Evolutionary conservation across 2,329 filamentous ascomycete genomes (phyloP).

Genomic region (Talaromyces islandicus): DNA sequence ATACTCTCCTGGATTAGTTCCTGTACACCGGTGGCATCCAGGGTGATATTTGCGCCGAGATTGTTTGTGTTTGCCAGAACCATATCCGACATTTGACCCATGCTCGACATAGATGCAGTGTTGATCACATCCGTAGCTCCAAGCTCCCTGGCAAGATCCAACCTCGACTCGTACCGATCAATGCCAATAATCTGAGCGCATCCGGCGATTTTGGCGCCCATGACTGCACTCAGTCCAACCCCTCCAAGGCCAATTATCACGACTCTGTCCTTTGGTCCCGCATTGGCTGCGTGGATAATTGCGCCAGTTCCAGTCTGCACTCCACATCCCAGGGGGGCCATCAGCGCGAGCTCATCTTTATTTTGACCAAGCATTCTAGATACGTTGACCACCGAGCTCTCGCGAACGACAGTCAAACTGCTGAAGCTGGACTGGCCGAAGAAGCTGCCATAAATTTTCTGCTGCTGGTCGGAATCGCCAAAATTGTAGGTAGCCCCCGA

Average conservation of each 20-base stretch:
- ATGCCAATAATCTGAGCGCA: constrained; percentile 36
- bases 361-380: constrained; percentile 14
- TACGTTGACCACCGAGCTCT: constrained; percentile 20
- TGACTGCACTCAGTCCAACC: constrained; percentile 43
- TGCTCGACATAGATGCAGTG: constrained; percentile 17
- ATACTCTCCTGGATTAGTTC: constrained; percentile 39
- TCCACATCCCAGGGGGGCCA: constrained; percentile 42
- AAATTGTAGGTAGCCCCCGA: background rate
- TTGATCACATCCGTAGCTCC: constrained; percentile 37
- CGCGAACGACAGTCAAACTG: constrained; percentile 28
- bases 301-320: constrained; percentile 42
- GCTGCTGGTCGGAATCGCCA: background rate
- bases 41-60: constrained; percentile 39
- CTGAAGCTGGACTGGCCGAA: background rate
- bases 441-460: background rate
- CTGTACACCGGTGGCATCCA: constrained; percentile 47
- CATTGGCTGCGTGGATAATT: constrained; percentile 33
- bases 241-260: constrained; percentile 42
- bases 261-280: constrained; percentile 30
- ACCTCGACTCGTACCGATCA: constrained; percentile 31
- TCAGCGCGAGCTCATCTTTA: constrained; percentile 29
- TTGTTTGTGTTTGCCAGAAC: constrained; percentile 30
- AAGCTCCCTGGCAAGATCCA: constrained; percentile 34
- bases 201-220: constrained; percentile 40
- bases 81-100: constrained; percentile 21